Evolutionary conservation across 164 flowering plant genomes (phyloP).

Genomic region (Umbellularia californica): DNA sequence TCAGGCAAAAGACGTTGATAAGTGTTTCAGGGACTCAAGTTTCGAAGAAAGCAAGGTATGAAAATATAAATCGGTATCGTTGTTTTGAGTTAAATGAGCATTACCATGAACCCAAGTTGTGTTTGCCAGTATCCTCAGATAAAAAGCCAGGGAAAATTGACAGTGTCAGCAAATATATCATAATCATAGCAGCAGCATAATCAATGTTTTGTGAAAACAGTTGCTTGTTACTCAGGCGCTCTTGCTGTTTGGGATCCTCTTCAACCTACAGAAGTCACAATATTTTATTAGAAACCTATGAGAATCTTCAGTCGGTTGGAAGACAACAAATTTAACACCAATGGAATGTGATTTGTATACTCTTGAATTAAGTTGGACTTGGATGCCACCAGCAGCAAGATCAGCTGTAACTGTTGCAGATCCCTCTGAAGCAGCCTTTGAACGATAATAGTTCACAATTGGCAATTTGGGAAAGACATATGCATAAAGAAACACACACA

Average conservation of each 20-base stretch:
- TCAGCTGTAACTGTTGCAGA: constrained; percentile 74
- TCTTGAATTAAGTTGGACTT: constrained; percentile 11
- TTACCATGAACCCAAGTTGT: constrained; percentile 72
- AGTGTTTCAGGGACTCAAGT: neutral
- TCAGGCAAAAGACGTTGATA: neutral
- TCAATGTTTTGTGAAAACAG: constrained; percentile 55
- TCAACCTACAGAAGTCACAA: constrained; percentile 32
- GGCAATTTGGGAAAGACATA: constrained; percentile 62
- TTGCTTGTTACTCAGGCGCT: constrained; percentile 53
- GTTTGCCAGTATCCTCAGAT: constrained; percentile 73
- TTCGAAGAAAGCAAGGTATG: neutral
- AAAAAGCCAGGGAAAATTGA: constrained; percentile 85
- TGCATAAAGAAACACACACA: constrained; percentile 64
- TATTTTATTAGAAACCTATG: neutral
- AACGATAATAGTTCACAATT: constrained; percentile 62
- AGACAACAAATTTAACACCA: neutral
- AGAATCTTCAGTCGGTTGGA: neutral
- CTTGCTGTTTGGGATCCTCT: constrained; percentile 20
- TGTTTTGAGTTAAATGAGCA: neutral
- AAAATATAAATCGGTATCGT: neutral
- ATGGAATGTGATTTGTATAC: neutral
- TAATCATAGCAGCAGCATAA: constrained; percentile 48
- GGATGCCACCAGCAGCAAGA: constrained; percentile 71
- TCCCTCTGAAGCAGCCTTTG: constrained; percentile 80
- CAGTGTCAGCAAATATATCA: constrained; percentile 59